phyloP scores from a whole-genome alignment of 1,139 yeast genomes.

The Kodamaea sp. region DNA sequence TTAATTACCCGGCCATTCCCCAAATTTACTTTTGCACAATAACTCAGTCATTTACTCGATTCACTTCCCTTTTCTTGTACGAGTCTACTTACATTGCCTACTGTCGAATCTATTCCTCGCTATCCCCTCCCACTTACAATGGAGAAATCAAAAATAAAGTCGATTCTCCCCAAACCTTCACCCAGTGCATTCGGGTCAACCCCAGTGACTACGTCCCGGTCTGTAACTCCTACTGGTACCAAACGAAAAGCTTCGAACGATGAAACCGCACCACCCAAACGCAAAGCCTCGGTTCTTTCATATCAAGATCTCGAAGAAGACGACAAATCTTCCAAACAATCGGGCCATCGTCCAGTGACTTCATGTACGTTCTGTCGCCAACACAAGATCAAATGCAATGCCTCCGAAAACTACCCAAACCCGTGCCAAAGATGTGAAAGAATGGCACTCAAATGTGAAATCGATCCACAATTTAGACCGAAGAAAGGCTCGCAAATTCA shows the following conservation, averaged over 20 bases:
- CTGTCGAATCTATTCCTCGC: background rate
- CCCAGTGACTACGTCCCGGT: conserved; percentile 10
- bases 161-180: conserved; percentile 33
- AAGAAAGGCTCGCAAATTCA: conserved; percentile 90
- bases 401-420: conserved; percentile 74
- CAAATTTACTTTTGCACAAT: background rate
- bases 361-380: conserved; percentile 94
- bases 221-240: conserved; percentile 9
- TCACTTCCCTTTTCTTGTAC: background rate
- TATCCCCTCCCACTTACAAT: conserved; percentile 12
- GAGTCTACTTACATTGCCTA: too few relatives aligned
- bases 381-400: conserved; percentile 91
- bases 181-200: conserved; percentile 15
- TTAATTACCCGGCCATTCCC: conserved; percentile 10
- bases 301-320: conserved; percentile 4
- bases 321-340: conserved; percentile 22
- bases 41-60: background rate
- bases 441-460: conserved; percentile 78
- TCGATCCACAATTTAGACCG: conserved; percentile 89
- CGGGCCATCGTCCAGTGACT: conserved; percentile 77
- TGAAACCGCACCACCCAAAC: conserved; percentile 9
- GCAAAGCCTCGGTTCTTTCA: conserved; percentile 11
- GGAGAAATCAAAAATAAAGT: conserved; percentile 40
- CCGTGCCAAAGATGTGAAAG: conserved; percentile 82
- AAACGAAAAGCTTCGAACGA: conserved; percentile 9